Base-by-base conservation (phyloP, 2,329 filamentous ascomycete species). In the Sporothrix pallida region DNA sequence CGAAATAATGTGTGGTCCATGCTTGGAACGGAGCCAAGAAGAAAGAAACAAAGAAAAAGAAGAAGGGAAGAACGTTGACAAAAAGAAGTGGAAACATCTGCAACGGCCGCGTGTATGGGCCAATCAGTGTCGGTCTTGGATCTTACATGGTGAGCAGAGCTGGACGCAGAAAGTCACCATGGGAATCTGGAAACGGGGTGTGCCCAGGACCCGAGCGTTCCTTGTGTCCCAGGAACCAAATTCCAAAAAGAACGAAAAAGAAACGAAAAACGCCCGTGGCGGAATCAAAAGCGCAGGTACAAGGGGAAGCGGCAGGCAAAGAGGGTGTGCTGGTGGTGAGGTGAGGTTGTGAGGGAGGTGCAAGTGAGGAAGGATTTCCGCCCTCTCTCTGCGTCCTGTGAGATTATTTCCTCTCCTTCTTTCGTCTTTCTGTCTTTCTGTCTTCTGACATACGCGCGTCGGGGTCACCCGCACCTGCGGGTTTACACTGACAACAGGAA, bases 61-160 rank as follows among this genome's bases (percentile, higher is more conserved):
- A 20, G n/a, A 44, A 63, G 17, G 17, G 58, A 17, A 26, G 23
- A 3, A 23, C 23, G 20, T 26, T 23, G 48, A 7, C 48, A 7
- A 26, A 56, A 13, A 60, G 58, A 37, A 12, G 42, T 23, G 15
- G n/a, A 23, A 23, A 58, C 31, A 6, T 56, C 26, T 48, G 42
- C 37, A 67, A 67, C 62, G 46, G 26, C 46, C 23, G 65, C 65
- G 65, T 52, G 65, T 68, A 68, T 68, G 23, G 23, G 15, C 65
- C 46, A 68, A 68, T 68, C 15, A 52, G 23, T 8, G 20, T 8
- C 44, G 15, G 13, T 50, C 9, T 20, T 3, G 12, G 46, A 37
- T 68, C 65, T 68, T 68, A 52, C 65, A 68, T 26, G 23, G 65
- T 68, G 26, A 68, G 63, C n/a, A n/a, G n/a, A 48, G 5, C 23